These are phyloP conservation scores for Aristolochia contorta DNA, from an alignment of 164 flowering plant species.

Conservation along the genomic window DNA sequence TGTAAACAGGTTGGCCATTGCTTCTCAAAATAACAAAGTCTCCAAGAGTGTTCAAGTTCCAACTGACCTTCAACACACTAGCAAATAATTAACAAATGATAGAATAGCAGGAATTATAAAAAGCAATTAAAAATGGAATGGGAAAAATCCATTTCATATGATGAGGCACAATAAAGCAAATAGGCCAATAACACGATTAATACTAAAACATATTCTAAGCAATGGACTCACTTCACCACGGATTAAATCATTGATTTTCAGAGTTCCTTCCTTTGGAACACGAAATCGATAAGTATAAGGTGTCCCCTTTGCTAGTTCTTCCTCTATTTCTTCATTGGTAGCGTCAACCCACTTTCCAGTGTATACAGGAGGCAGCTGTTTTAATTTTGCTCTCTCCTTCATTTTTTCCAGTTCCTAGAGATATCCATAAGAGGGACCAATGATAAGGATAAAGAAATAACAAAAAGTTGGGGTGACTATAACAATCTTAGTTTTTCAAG, in stretches of 20 bases:
- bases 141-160: neutral
- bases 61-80: conserved; percentile 66
- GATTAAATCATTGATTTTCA: conserved; percentile 81
- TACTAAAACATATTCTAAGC: neutral
- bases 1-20: conserved; percentile 96
- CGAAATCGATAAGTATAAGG: conserved; percentile 87
- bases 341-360: conserved; percentile 89
- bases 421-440: neutral
- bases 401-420: conserved; percentile 79
- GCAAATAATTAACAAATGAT: conserved; percentile 6
- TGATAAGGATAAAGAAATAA: neutral
- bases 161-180: neutral
- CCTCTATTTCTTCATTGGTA: conserved; percentile 56
- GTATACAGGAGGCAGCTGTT: conserved; percentile 81
- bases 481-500: neutral
- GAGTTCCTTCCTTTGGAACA: conserved; percentile 74
- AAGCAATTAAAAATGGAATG: neutral
- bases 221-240: conserved; percentile 69
- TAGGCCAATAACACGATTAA: neutral
- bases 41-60: conserved; percentile 85
- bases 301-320: conserved; percentile 74
- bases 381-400: conserved; percentile 79
- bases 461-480: neutral
- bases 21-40: conserved; percentile 94
- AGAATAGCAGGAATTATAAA: neutral